These are phyloP conservation scores for Trichoderma lentiforme DNA, from an alignment of 2,329 filamentous ascomycete species.

Conservation along the genomic window DNA sequence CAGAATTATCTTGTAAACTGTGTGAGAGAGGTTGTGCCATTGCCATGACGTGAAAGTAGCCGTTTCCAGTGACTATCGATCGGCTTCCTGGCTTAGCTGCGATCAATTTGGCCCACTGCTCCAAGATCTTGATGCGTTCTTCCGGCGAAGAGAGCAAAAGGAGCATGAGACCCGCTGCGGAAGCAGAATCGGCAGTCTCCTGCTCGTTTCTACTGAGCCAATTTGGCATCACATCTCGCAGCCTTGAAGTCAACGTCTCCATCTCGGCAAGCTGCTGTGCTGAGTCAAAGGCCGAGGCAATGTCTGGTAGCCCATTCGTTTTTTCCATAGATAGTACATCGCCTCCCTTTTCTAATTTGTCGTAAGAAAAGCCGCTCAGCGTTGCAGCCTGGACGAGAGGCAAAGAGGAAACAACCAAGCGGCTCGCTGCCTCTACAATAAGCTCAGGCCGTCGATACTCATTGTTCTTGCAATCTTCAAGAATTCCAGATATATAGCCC, in stretches of 20 bases:
- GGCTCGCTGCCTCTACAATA: slow-evolving; percentile 58
- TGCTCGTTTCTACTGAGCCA: slow-evolving; percentile 51
- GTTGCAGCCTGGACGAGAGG: slow-evolving; percentile 45
- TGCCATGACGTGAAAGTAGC: slow-evolving; percentile 53
- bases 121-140: slow-evolving; percentile 40
- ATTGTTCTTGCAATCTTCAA: slow-evolving; percentile 41
- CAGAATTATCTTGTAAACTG: neutral
- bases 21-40: slow-evolving; percentile 45
- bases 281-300: slow-evolving; percentile 25
- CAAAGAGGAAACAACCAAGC: slow-evolving; percentile 53
- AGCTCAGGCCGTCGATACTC: slow-evolving; percentile 60
- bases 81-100: slow-evolving; percentile 32
- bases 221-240: slow-evolving; percentile 36
- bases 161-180: slow-evolving; percentile 49
- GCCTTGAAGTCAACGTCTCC: slow-evolving; percentile 24
- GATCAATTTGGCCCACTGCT: slow-evolving; percentile 47
- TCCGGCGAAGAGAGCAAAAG: slow-evolving; percentile 42
- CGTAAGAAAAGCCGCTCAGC: slow-evolving; percentile 18
- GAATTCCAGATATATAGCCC: slow-evolving; percentile 31
- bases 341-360: slow-evolving; percentile 24
- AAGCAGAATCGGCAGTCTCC: slow-evolving; percentile 48
- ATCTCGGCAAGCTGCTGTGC: slow-evolving; percentile 12
- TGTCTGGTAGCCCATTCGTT: slow-evolving; percentile 22
- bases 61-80: slow-evolving; percentile 41
- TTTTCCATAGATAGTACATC: slow-evolving; percentile 26